phyloP scores from a whole-genome alignment of 495 filamentous ascomycete species.

The Talaromyces trachyspermus region DNA sequence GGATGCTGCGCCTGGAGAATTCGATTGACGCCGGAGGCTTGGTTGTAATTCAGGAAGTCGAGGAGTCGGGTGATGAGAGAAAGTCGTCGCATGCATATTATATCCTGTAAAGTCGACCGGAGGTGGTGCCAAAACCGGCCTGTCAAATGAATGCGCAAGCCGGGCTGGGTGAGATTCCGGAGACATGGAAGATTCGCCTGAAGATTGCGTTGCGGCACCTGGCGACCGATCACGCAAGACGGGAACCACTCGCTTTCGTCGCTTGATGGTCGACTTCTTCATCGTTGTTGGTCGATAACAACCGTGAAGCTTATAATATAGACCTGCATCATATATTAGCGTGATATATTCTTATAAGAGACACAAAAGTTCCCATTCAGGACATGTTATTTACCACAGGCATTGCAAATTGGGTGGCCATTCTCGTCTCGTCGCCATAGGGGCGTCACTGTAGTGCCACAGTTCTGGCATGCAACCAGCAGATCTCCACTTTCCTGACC shows the following conservation, averaged over 20 bases:
- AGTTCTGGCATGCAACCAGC: slow-evolving; percentile 93
- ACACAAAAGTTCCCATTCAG: slow-evolving; percentile 10
- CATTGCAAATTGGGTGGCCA: slow-evolving; percentile 97
- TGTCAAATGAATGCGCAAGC: slow-evolving; percentile 53
- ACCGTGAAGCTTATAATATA: slow-evolving; percentile 97
- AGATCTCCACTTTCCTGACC: slow-evolving; percentile 51
- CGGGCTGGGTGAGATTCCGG: slow-evolving; percentile 36
- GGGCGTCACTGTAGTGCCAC: slow-evolving; percentile 92
- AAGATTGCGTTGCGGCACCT: slow-evolving; percentile 36
- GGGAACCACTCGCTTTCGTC: slow-evolving; percentile 90
- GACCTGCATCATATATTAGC: slow-evolving; percentile 44
- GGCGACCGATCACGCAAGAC: slow-evolving; percentile 53
- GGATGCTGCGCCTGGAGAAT: slow-evolving; percentile 28
- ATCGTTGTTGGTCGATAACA: slow-evolving; percentile 87
- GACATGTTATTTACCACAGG: slow-evolving; percentile 69
- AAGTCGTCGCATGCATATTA: slow-evolving; percentile 25
- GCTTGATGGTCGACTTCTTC: slow-evolving; percentile 96
- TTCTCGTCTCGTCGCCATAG: slow-evolving; percentile 92
- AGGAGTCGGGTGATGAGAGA: slow-evolving; percentile 31
- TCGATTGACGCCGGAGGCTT: slow-evolving; percentile 29
- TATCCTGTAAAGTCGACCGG: slow-evolving; percentile 48
- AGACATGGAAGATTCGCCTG: slow-evolving; percentile 36
- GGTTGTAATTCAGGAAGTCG: slow-evolving; percentile 29
- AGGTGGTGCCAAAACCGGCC: slow-evolving; percentile 27
- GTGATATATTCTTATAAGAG: background rate